These are phyloP conservation scores for Orbilia oligospora DNA, from an alignment of 2,329 filamentous ascomycete species.

Conservation along the genomic window DNA sequence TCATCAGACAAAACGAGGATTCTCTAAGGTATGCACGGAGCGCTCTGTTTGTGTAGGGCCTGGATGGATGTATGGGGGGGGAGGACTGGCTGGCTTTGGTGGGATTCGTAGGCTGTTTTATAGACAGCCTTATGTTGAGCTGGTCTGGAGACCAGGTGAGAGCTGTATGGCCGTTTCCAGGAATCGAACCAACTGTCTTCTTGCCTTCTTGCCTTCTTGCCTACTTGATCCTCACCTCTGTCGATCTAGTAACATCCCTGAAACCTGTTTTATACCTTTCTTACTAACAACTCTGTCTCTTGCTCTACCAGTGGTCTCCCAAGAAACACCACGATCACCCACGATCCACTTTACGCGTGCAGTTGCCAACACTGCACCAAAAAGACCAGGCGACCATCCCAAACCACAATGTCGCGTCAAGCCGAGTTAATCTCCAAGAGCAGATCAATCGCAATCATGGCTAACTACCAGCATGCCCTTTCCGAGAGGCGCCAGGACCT, in stretches of 20 bases:
- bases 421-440: not conserved
- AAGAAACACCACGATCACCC: constrained; percentile 8
- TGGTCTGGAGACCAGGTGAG: not conserved
- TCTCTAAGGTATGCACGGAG: constrained; percentile 26
- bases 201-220: too few species aligned
- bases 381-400: constrained; percentile 6
- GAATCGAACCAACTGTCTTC: not conserved
- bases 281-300: constrained; percentile 22
- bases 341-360: constrained; percentile 30
- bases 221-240: too few species aligned
- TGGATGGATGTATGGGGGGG: too few species aligned
- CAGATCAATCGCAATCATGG: constrained; percentile 1
- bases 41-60: too few species aligned
- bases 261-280: not conserved
- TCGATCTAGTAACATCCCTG: not conserved
- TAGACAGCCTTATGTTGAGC: not conserved
- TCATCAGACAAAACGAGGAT: constrained; percentile 16
- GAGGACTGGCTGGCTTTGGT: too few species aligned
- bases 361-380: constrained; percentile 29
- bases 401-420: not conserved
- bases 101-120: not conserved
- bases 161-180: not conserved
- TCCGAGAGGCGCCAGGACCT: constrained; percentile 27
- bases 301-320: constrained; percentile 31
- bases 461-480: not conserved